A percentile compares a stretch with the other conserved stretches of the same genome.
phyloP scores from a whole-genome alignment of 1,284 basidiomycete species.

The Xanthoconium separans region DNA sequence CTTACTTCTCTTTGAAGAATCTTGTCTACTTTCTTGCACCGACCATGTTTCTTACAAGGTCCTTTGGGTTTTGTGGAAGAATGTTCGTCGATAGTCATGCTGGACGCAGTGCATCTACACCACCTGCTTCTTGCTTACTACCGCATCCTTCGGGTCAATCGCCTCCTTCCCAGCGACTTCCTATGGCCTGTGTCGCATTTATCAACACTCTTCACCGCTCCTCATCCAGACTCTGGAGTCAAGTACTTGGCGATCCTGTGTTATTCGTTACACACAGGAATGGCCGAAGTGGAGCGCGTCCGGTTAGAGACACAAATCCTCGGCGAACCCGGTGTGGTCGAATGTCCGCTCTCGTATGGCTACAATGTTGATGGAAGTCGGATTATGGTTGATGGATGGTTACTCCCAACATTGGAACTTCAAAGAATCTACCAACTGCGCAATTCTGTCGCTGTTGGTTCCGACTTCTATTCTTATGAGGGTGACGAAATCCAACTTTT shows the following conservation, averaged over 20 bases:
- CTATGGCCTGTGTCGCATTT: constrained; percentile 67
- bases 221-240: constrained; percentile 61
- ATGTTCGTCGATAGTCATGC: constrained; percentile 27
- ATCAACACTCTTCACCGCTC: constrained; percentile 53
- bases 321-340: constrained; percentile 52
- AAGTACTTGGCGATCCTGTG: constrained; percentile 75
- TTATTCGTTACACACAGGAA: constrained; percentile 70
- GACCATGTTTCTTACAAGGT: constrained; percentile 49
- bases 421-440: constrained; percentile 58
- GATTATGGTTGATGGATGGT: constrained; percentile 69
- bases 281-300: constrained; percentile 74
- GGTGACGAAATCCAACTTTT: constrained; percentile 38
- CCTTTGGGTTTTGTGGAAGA: constrained; percentile 48
- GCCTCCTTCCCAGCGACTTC: constrained; percentile 59
- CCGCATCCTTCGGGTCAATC: constrained; percentile 74
- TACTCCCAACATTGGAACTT: constrained; percentile 69
- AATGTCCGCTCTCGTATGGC: constrained; percentile 58
- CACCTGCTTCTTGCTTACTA: constrained; percentile 76
- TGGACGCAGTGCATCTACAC: constrained; percentile 54
- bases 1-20: constrained; percentile 38
- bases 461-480: constrained; percentile 45
- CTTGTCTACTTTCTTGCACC: constrained; percentile 48
- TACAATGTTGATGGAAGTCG: constrained; percentile 42
- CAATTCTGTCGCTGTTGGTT: constrained; percentile 42
- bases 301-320: constrained; percentile 62